Base-by-base conservation (phyloP, 2,329 filamentous ascomycete species). In the Neonectria neomacrospora region DNA sequence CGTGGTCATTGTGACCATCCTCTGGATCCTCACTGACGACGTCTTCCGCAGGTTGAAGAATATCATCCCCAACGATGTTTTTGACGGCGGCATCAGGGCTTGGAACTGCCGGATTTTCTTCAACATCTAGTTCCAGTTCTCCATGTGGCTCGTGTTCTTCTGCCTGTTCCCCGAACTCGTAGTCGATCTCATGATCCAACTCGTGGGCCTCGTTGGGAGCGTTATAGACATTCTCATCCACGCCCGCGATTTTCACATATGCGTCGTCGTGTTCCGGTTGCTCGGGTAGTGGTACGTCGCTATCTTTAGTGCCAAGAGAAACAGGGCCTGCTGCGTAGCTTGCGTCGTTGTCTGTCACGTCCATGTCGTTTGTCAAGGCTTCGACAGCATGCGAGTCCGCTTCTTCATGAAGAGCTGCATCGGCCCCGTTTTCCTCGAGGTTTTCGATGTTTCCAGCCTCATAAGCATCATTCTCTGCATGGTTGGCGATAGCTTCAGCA, bases 161-260 rank as follows among this genome's bases (percentile, higher is more conserved):
- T 2, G 63, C 60, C 22, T 65, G 55, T 20, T 73, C 72, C 20
- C 72, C 72, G 37, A 71, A 44, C 51, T 75, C 73, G 51, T 76
- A 76, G 55, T 76, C 72, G 52, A 76, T 75, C 65, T 75, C 75
- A 42, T 76, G 67, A 37, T 65, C 42, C 39, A 64, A 67, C 50
- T 48, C 54, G 39, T 65, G 51, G 26, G 63, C 65, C 39, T 69
- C 63, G 30, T 69, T 51, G 12, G 56, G 54, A 12, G n/a, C 48
- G 5, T 39, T 18, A 18, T 66, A 32, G 23, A 16, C 41, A 37
- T 65, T 50, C 2, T 47, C 42, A 12, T 54, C 47, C 55, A 34
- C 47, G 48, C 65, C 60, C 22, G 61, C 14, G n/a, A 55, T 50
- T 22, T 66, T 54, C 8, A 42, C 26, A 18, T 56, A 51, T 6